phyloP scores from a whole-genome alignment of 75 land plant species.

The Larix kaempferi region DNA sequence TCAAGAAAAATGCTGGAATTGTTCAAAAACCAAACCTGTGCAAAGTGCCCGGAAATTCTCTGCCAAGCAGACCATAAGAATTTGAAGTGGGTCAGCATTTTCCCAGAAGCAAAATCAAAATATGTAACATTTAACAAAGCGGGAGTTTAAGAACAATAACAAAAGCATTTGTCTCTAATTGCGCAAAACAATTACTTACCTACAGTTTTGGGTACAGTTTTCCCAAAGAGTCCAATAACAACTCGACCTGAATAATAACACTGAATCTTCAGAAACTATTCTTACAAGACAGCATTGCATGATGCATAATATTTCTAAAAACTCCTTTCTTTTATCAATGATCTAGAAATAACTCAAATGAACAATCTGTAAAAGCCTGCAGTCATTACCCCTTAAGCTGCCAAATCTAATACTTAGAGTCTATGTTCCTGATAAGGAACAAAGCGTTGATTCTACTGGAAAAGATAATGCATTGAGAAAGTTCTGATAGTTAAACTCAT shows the following conservation, averaged over 20 bases:
- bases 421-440: neutral
- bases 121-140: neutral
- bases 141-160: neutral
- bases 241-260: slow-evolving; percentile 57
- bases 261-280: neutral
- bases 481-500: neutral
- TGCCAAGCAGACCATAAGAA: slow-evolving; percentile 17
- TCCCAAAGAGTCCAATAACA: slow-evolving; percentile 93
- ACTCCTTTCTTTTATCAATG: neutral
- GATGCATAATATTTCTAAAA: too few species aligned
- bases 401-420: neutral
- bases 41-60: slow-evolving; percentile 91
- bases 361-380: neutral
- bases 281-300: neutral
- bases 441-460: neutral
- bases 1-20: neutral
- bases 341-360: neutral
- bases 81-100: neutral
- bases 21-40: slow-evolving; percentile 42
- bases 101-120: neutral
- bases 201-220: slow-evolving; percentile 87
- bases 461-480: neutral
- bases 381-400: neutral
- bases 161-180: neutral
- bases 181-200: slow-evolving; percentile 23